Base-by-base conservation (phyloP, 345 rosid species). In the Erodium maritimum region DNA sequence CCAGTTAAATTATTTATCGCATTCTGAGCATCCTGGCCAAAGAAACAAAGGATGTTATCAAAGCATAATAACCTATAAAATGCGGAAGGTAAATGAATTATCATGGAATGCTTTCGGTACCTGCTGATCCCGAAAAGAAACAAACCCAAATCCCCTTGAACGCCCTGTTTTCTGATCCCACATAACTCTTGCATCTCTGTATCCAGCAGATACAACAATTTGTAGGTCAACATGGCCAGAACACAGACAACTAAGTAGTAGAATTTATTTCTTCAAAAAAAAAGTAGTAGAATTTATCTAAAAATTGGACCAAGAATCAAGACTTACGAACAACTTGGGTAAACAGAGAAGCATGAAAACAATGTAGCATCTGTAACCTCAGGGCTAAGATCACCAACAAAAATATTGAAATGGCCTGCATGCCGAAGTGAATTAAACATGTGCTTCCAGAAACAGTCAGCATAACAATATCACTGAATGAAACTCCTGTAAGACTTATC, bases 141-240 rank as follows among this genome's bases (percentile, higher is more conserved):
- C 96, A 78, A 90, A 90, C 19, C 96, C 96, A 75, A 86, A 86
- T 29, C 91, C 95, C 76, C 96, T 84, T 37, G 96, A 90, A n/a
- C 95, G 87, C 54, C 95, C 96, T 55, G 95, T 90, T 76, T 90
- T 86, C 73, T 84, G 97, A 69, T 90, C 97, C 97, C 97, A 90
- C 97, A 90, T 90, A 33, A 90, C 96, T 77, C 83, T 84, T 24
- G 91, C 88, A 76, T 85, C 91, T 63, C 91, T 85, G 67, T 54
- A 65, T 52, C 58, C 56, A 52, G 57, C 21, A 33, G 2, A 46
- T 5, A 10, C 14, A 19, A 37, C 19, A 67, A 19, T 56, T 25
- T 51, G n/a, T 0, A 11, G 54, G 54, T 18, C 23, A 55, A 55
- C 34, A 16, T 10, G 23, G 21, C 14, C 17, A 19, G n/a, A 21